Evolutionary conservation across 192 early-diverging fungal genomes (phyloP), one percentile per base, ranked within the genome.

Genomic region (Chytriomyces sp.): DNA sequence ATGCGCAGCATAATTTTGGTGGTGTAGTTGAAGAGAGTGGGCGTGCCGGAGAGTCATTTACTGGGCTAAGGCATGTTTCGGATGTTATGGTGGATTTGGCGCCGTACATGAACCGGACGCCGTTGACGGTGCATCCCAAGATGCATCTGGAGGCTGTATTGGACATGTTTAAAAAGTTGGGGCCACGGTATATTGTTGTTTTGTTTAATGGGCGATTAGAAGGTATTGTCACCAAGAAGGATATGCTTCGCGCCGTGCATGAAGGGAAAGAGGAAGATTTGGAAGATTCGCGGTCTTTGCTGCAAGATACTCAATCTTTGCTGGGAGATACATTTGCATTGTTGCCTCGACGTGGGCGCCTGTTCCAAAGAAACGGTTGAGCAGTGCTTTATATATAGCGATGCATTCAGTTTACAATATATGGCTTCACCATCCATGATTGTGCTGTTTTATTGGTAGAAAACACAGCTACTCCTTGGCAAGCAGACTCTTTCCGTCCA

Each of bases 401-500:
- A 3, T 35, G 35, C 35, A 35, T 35, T 35, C 35, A 35, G 2
- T 35, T 35, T 35, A 35, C 4, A 35, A 35, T 3, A 35, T 1
- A 35, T 35, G 35, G 35, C 35, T 35, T 35, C 35, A 35, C 35
- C 35, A 35, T 35, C 35, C 35, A 35, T 35, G 35, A 35, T 4
- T 35, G 35, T 35, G 35, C 35, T 35, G 35, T 35, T 35, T 35
- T 35, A 35, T 35, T 35, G 35, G 35, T 35, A 35, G 35, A 35
- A 35, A 35, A 35, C 35, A 35, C 35, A 35, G 4, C 35, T 35
- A 35, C 4, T 35, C 35, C 73, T 83, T 80, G 26, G 68, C 64
- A 7, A 87, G 28, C 68, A 85, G 48, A 48, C 90, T 92, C 43
- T 84, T 63, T 7, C 98, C 97, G 50, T 91, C 93, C 98, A 99